phyloP scores from a whole-genome alignment of 2,329 filamentous ascomycete species.

The Phyllosticta paracitricarpa region DNA sequence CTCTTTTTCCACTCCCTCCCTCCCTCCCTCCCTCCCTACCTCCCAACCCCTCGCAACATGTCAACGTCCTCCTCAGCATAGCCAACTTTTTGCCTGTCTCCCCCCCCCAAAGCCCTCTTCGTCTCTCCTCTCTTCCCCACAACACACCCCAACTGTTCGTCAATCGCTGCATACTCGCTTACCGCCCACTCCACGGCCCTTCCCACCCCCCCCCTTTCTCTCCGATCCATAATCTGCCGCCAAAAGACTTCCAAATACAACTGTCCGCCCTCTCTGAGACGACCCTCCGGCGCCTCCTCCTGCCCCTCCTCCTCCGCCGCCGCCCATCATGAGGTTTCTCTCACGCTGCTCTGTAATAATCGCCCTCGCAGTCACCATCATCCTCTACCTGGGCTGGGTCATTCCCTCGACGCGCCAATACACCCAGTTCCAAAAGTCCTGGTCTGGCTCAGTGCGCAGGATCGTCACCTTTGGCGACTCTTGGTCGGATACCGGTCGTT shows the following conservation, averaged over 20 bases:
- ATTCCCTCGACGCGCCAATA: slow-evolving; percentile 20
- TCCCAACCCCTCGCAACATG: not conserved
- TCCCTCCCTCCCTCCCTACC: not conserved
- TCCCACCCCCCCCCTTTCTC: not conserved
- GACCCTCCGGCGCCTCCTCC: not conserved
- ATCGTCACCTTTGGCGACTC: slow-evolving; percentile 31
- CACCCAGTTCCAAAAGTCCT: slow-evolving; percentile 18
- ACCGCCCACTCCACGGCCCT: not conserved
- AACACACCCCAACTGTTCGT: slow-evolving; percentile 4
- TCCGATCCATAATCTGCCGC: slow-evolving; percentile 1
- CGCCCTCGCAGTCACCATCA: slow-evolving; percentile 17
- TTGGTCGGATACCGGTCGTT: slow-evolving; percentile 29
- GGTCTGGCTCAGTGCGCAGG: slow-evolving; percentile 15
- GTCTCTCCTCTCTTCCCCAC: not conserved
- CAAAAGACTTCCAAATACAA: slow-evolving; percentile 1
- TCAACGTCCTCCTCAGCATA: not conserved
- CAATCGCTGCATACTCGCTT: slow-evolving; percentile 7
- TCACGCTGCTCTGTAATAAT: slow-evolving; percentile 22
- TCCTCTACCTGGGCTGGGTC: slow-evolving; percentile 24
- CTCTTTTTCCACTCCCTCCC: not conserved
- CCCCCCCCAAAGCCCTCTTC: too few relatives aligned
- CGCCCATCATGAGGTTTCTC: slow-evolving; percentile 21
- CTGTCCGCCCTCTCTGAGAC: not conserved
- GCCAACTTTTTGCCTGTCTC: not conserved
- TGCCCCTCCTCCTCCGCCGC: not conserved